Conservation (phyloP, 148 eudicot species). For the Agrostemma githago region DNA sequence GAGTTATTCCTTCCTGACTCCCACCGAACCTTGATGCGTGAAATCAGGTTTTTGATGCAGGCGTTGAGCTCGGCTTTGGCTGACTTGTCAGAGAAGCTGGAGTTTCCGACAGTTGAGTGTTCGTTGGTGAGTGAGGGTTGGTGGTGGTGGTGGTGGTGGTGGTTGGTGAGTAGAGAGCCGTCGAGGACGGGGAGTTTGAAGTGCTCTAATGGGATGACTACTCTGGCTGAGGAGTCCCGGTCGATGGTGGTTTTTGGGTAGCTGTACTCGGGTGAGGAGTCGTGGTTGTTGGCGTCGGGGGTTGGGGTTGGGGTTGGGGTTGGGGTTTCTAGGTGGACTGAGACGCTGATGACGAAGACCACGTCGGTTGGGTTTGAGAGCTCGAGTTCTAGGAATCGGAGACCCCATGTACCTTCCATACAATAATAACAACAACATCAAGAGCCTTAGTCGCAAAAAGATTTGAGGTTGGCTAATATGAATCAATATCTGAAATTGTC, state of each 20-base stretch:
- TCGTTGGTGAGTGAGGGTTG: conserved; percentile 37
- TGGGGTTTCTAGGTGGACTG: conserved; percentile 61
- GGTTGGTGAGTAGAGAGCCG: conserved; percentile 41
- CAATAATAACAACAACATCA: too few relatives aligned
- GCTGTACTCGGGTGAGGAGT: conserved; percentile 43
- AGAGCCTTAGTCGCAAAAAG: too few relatives aligned
- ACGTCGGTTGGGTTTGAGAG: conserved; percentile 91
- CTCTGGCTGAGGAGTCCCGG: conserved; percentile 88
- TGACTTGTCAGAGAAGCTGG: conserved; percentile 74
- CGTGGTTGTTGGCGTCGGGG: conserved; percentile 18
- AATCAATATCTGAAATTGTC: too few relatives aligned
- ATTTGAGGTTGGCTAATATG: too few relatives aligned
- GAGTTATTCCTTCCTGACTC: conserved; percentile 94
- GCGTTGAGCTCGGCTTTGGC: conserved; percentile 84
- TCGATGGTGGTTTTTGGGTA: conserved; percentile 89
- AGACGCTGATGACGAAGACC: conserved; percentile 73
- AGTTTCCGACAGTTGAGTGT: conserved; percentile 34
- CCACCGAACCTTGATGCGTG: conserved; percentile 90
- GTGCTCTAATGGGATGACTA: conserved; percentile 89
- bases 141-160: too few relatives aligned
- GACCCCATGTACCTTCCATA: conserved; percentile 57
- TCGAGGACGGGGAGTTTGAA: conserved; percentile 90
- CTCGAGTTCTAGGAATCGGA: conserved; percentile 90
- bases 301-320: conserved; percentile 29
- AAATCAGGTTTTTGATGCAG: conserved; percentile 80